Evolutionary conservation across 2,329 filamentous ascomycete genomes (phyloP), one percentile per base, ranked within the genome.

Genomic region (Trichophyton mentagrophytes): DNA sequence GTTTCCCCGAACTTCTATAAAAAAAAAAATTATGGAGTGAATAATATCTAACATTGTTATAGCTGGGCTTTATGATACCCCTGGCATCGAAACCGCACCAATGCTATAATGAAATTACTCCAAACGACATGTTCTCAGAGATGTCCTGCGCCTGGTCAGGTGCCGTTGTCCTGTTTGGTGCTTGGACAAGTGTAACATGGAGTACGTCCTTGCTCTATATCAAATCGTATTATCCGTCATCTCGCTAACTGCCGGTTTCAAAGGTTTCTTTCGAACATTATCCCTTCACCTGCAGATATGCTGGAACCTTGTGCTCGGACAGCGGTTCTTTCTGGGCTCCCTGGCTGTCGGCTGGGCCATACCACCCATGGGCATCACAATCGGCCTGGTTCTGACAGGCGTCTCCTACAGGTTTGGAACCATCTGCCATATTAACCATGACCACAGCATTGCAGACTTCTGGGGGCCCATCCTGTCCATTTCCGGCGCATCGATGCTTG

Each of bases 281-380:
- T 95, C 90, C 3, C 86, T 99, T 67, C 93, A 99, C 73, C 84
- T 99, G 27, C 93, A 97, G 73, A 96, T 99, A 65, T 96, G 91
- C 78, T 99, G 93, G 93, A 90, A 97, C 72, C 81, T 95, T 38
- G 85, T 92, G 6, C 88, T 95, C 3, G 93, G 93, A 44, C 83
- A 85, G 51, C 88, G 82, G 68, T 97, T 96, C 74, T 96, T 96
- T 84, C 90, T 89, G 78, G 82, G 83, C 65, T 85, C 92, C 2
- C 85, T 96, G 69, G 80, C 82, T 15, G 77, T 85, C 7, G 93
- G 93, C 64, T 96, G 92, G 88, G 88, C 87, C 17, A 80, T 97
- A 53, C 90, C 91, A 1, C 80, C 85, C 25, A 75, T 90, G 20
- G 88, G 89, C 40, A 82, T 95, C 64, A 80, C 85, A 2, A 73